Percentiles rank a stretch among this genome's conserved stretches.
phyloP scores from a whole-genome alignment of 768 basidiomycete species.

The Boletus speciosus region DNA sequence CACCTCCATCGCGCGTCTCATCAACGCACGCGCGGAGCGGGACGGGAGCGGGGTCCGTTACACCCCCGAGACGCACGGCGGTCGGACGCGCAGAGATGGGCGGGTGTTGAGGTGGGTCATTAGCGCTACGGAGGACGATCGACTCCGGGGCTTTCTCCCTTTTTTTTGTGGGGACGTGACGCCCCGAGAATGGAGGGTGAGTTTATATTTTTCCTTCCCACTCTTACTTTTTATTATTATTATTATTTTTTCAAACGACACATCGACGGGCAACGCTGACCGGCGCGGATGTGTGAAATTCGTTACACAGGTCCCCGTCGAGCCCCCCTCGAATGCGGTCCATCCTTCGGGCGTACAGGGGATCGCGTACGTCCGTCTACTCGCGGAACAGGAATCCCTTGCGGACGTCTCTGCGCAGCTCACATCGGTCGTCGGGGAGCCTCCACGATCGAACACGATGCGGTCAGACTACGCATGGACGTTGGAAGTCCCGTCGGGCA shows the following conservation, averaged over 20 bases:
- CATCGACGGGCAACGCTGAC: background rate
- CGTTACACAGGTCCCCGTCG: constrained; percentile 44
- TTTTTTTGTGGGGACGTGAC: constrained; percentile 79
- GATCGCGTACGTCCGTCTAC: constrained; percentile 47
- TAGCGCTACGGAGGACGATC: constrained; percentile 33
- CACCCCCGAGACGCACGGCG: constrained; percentile 44
- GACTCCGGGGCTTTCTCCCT: constrained; percentile 41
- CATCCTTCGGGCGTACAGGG: constrained; percentile 52
- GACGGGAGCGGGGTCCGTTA: constrained; percentile 44
- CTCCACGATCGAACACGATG: constrained; percentile 29
- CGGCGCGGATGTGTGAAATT: background rate
- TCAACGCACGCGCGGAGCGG: constrained; percentile 48
- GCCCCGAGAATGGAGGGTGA: constrained; percentile 53
- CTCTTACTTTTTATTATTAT: background rate
- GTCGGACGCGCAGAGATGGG: constrained; percentile 56
- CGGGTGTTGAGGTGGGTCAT: constrained; percentile 57
- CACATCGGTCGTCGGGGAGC: constrained; percentile 45
- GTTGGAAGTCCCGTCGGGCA: constrained; percentile 35
- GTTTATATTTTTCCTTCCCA: constrained; percentile 7
- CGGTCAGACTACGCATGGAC: constrained; percentile 37
- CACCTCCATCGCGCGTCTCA: constrained; percentile 43
- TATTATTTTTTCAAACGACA: background rate
- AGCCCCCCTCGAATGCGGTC: constrained; percentile 42
- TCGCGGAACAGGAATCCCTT: constrained; percentile 34
- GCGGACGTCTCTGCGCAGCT: constrained; percentile 36